phyloP scores from a whole-genome alignment of 306 rosid genomes.

The Citrullus amarus region DNA sequence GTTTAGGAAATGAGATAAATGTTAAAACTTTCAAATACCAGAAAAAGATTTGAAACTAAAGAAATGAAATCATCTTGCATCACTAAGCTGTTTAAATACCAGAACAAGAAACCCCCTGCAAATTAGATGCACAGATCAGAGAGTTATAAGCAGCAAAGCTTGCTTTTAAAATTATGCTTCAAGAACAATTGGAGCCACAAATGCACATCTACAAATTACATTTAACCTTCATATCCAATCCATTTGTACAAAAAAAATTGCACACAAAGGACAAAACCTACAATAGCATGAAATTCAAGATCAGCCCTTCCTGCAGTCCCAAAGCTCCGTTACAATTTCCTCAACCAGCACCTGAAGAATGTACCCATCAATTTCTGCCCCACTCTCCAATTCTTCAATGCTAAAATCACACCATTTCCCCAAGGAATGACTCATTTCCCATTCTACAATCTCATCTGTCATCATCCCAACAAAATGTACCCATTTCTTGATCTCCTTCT shows the following conservation, averaged over 20 bases:
- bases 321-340: conserved; percentile 46
- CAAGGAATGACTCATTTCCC: conserved; percentile 68
- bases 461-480: conserved; percentile 39
- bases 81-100: too few relatives aligned
- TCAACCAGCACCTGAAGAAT: conserved; percentile 52
- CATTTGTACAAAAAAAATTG: conserved; percentile 7
- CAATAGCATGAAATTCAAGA: neutral
- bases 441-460: conserved; percentile 62
- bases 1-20: neutral
- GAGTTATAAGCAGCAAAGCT: neutral
- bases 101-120: neutral
- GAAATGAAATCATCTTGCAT: too few relatives aligned
- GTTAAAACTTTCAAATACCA: neutral
- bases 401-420: conserved; percentile 73
- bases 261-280: neutral
- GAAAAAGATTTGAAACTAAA: too few relatives aligned
- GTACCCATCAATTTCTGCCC: conserved; percentile 37
- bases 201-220: conserved; percentile 5
- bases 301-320: neutral
- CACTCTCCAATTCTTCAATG: conserved; percentile 60
- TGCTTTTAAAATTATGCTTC: neutral
- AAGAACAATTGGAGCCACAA: neutral
- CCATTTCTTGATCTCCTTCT: conserved; percentile 46
- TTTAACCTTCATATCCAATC: neutral
- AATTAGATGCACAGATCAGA: neutral